Percentiles rank a stretch among this genome's conserved stretches.
These are phyloP conservation scores for Phlyctochytrium planicorne DNA, from an alignment of 192 early-diverging fungal species.

Conservation along the genomic window DNA sequence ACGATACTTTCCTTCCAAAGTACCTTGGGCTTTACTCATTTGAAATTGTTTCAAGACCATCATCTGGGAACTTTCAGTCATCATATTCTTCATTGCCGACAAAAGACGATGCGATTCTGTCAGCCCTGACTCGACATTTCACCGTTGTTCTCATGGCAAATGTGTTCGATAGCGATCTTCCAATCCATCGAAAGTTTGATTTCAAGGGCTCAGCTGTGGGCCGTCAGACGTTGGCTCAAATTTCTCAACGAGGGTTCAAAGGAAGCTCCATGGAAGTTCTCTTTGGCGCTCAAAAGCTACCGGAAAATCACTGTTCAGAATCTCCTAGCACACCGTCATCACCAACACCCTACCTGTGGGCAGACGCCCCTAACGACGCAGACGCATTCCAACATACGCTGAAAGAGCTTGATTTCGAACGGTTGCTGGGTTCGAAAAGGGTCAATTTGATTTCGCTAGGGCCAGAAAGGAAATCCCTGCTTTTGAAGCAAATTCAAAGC, in stretches of 20 bases:
- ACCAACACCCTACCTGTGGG: background rate
- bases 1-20: constrained; percentile 35
- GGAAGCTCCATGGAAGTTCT: no score
- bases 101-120: background rate
- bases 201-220: constrained; percentile 44
- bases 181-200: constrained; percentile 29
- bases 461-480: constrained; percentile 1
- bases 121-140: constrained; percentile 15
- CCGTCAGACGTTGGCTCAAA: constrained; percentile 20
- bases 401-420: constrained; percentile 45
- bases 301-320: no score
- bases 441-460: constrained; percentile 24
- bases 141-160: constrained; percentile 42
- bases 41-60: constrained; percentile 21
- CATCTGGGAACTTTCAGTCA: background rate
- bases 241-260: no score
- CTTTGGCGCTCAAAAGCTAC: no score
- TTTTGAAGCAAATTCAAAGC: constrained; percentile 27
- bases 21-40: constrained; percentile 46
- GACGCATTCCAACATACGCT: constrained; percentile 23
- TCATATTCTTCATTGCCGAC: background rate
- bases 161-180: constrained; percentile 32
- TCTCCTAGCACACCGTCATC: no score
- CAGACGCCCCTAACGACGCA: background rate
- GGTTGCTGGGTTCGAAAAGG: constrained; percentile 16